A percentile compares a stretch with the other conserved stretches of the same genome.
phyloP scores from a whole-genome alignment of 345 rosid genomes.

The Combretum micranthum region DNA sequence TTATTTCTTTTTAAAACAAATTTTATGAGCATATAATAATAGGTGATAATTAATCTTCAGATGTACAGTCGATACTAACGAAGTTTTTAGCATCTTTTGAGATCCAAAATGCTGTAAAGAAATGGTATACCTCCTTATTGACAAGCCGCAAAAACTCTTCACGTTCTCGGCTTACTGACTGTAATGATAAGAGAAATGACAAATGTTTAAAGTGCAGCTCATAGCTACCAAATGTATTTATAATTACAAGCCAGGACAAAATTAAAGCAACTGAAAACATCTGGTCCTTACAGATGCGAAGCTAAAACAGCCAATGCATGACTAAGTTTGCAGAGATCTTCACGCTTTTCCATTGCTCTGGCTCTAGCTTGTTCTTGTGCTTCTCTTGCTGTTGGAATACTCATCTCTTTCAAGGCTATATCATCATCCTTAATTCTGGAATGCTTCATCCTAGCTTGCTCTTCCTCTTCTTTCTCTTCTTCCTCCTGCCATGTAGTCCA shows the following conservation, averaged over 20 bases:
- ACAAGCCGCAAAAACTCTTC: conserved; percentile 83
- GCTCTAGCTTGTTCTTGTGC: conserved; percentile 70
- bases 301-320: conserved; percentile 84
- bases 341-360: conserved; percentile 62
- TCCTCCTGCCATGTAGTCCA: conserved; percentile 49
- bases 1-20: too few relatives aligned
- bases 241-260: conserved; percentile 8
- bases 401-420: conserved; percentile 79
- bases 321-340: conserved; percentile 76
- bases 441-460: conserved; percentile 53
- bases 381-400: conserved; percentile 47
- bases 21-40: too few relatives aligned
- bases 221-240: not conserved
- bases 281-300: conserved; percentile 77
- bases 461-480: conserved; percentile 78
- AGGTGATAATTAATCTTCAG: too few relatives aligned
- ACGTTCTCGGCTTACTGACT: conserved; percentile 88
- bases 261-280: conserved; percentile 3
- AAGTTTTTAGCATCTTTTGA: too few relatives aligned
- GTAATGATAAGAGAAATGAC: conserved; percentile 23
- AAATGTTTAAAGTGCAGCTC: conserved; percentile 2
- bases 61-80: too few relatives aligned
- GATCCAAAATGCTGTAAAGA: not conserved
- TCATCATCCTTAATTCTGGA: conserved; percentile 49
- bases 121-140: conserved; percentile 67